Evolutionary conservation across 179 eudicot genomes (phyloP), one percentile per base, ranked within the genome.

Genomic region (Beta macrorhiza): DNA sequence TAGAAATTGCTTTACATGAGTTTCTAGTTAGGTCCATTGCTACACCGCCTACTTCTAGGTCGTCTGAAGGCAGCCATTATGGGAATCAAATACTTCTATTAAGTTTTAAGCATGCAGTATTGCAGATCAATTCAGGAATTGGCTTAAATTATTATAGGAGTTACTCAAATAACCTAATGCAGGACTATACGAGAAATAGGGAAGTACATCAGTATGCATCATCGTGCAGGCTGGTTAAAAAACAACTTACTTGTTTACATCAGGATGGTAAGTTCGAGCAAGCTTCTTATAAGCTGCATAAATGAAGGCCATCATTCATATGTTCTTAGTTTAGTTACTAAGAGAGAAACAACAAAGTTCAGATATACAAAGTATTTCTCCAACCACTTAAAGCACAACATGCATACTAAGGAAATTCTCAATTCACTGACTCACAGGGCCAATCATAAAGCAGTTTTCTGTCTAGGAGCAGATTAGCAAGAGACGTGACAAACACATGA

Each of bases 231-330:
- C 14, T 14, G 56, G 53, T 37, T 37, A 37, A 78, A 47, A 13
- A 12, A 57, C 49, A 55, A 86, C 95, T 93, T 89, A 93, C 97
- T 92, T 95, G 97, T 92, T 93, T 73, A 95, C 98, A 87, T 95
- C 98, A 61, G 98, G 98, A 88, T 95, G 98, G 85, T 87, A 91
- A 79, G 87, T 93, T 84, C 98, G 90, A n/a, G 98, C 98, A 83
- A 95, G 98, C 92, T 89, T 95, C 75, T 97, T 85, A 87, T 95
- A 95, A 82, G 98, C 98, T 95, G 93, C 87, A 85, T 2, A 74
- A 63, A 79, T 78, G 53, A 80, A 63, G 52, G 69, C 16, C 16
- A 74, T 80, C 74, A 85, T 78, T 57, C 67, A 55, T 22, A 55
- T 37, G 32, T 25, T n/a, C 61, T 78, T 49, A 79, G 59, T 25